Conservation (phyloP, 192 early-diverging fungal species). For the Entophlyctis luteolus region DNA sequence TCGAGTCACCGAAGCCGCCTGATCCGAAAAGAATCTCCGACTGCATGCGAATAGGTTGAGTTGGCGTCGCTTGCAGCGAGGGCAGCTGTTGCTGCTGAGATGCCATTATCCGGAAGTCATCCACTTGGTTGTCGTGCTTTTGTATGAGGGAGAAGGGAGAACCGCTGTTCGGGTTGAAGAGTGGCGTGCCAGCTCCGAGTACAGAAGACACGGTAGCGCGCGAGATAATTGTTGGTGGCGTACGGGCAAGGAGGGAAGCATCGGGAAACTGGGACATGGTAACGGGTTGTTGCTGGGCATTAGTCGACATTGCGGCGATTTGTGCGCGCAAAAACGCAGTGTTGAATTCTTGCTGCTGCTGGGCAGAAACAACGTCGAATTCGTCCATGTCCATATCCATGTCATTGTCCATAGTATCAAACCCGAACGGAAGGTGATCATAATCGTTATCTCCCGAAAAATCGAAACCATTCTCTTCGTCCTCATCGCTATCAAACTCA, state of each 20-base stretch:
- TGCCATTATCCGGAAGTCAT: slow-evolving; percentile 22
- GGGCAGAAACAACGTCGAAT: slow-evolving; percentile 11
- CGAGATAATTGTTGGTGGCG: neutral
- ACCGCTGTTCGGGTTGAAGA: neutral
- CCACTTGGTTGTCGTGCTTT: slow-evolving; percentile 13
- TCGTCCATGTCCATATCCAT: slow-evolving; percentile 49
- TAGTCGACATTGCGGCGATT: slow-evolving; percentile 2
- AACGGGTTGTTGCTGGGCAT: neutral
- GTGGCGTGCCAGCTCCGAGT: neutral
- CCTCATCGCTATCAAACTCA: slow-evolving; percentile 67
- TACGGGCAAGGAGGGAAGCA: too few relatives aligned
- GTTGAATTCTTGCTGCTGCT: slow-evolving; percentile 19
- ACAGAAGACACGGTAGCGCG: slow-evolving; percentile 23
- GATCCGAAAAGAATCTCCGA: too few relatives aligned
- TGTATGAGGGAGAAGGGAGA: slow-evolving; percentile 19
- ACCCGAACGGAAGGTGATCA: slow-evolving; percentile 38
- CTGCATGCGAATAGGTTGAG: slow-evolving; percentile 1
- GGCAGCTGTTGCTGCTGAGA: too few relatives aligned
- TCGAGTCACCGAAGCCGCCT: too few relatives aligned
- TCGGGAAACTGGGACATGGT: too few relatives aligned
- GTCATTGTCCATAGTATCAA: slow-evolving; percentile 39
- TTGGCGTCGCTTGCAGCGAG: neutral
- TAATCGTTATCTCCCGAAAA: slow-evolving; percentile 67
- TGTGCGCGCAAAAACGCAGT: slow-evolving; percentile 19
- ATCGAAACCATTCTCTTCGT: slow-evolving; percentile 58